Conservation (phyloP, 2,329 filamentous ascomycete genomes). For the Ophiostoma novo-ulmi region DNA sequence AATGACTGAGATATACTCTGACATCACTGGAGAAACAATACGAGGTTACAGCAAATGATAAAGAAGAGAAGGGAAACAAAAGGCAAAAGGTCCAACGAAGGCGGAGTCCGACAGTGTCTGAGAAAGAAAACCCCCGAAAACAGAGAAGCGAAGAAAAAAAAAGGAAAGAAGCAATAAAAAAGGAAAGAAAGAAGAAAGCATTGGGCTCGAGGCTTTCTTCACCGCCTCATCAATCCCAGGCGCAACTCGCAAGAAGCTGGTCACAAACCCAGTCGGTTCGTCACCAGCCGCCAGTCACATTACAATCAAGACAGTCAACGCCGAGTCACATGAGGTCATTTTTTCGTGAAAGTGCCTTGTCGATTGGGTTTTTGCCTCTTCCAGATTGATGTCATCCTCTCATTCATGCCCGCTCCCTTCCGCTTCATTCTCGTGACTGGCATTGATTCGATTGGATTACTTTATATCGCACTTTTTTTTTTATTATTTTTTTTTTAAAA, state of each 20-base stretch:
- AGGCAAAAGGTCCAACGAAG: neutral
- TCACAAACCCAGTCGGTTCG: neutral
- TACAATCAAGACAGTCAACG: neutral
- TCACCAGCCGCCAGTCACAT: conserved; percentile 3
- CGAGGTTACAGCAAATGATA: neutral
- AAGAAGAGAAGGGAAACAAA: neutral
- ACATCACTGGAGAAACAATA: conserved; percentile 5
- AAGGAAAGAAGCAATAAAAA: neutral
- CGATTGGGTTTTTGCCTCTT: neutral
- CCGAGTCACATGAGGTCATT: conserved; percentile 9
- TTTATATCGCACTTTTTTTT: neutral
- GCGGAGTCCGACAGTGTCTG: neutral
- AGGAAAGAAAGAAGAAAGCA: neutral
- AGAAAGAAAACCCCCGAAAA: neutral
- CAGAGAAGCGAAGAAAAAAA: neutral
- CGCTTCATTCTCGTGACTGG: neutral
- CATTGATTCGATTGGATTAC: no score
- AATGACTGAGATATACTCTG: neutral
- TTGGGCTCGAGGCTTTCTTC: conserved; percentile 4
- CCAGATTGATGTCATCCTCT: neutral
- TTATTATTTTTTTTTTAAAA: neutral
- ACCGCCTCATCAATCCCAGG: neutral
- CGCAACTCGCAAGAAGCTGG: neutral
- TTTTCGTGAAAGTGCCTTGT: neutral
- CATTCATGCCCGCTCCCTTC: neutral